These are phyloP conservation scores for Arthrobotrys pseudoclavata DNA, from an alignment of 2,329 filamentous ascomycete species.

Conservation along the genomic window DNA sequence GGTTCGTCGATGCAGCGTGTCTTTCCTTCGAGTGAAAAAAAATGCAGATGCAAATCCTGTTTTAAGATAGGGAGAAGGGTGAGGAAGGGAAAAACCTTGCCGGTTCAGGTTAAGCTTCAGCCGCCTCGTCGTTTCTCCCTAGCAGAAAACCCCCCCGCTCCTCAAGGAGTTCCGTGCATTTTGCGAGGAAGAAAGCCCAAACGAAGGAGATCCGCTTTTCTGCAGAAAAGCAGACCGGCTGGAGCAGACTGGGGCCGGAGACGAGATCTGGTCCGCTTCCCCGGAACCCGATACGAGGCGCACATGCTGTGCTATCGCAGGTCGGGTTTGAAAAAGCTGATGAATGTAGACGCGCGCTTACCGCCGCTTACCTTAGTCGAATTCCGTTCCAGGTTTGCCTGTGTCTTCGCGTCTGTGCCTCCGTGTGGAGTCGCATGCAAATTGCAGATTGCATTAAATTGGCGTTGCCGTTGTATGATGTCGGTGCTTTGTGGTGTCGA, in stretches of 20 bases:
- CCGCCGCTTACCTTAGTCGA: slow-evolving; percentile 32
- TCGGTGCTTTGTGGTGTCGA: neutral
- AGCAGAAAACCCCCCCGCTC: slow-evolving; percentile 31
- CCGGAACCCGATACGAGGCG: slow-evolving; percentile 52
- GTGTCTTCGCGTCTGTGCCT: slow-evolving; percentile 7
- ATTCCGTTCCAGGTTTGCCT: neutral
- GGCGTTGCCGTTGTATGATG: neutral
- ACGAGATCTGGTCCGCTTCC: slow-evolving; percentile 57
- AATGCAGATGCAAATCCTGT: slow-evolving; percentile 35
- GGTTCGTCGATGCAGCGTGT: neutral
- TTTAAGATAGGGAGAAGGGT: slow-evolving; percentile 26
- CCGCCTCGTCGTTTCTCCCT: slow-evolving; percentile 16
- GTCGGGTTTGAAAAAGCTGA: slow-evolving; percentile 1
- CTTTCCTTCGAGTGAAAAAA: slow-evolving; percentile 17
- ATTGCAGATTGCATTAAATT: neutral
- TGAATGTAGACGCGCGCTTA: slow-evolving; percentile 39
- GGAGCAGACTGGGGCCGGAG: slow-evolving; percentile 28
- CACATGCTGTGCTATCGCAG: slow-evolving; percentile 32
- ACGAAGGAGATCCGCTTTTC: slow-evolving; percentile 55
- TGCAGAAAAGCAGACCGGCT: slow-evolving; percentile 29
- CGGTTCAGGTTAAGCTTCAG: slow-evolving; percentile 51
- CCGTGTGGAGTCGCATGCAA: slow-evolving; percentile 12
- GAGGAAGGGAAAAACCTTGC: slow-evolving; percentile 17
- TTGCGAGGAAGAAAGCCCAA: slow-evolving; percentile 7
- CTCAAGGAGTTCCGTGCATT: slow-evolving; percentile 24